Base-by-base conservation (phyloP, 2,329 filamentous ascomycete genomes). In the Ophidiomyces ophidiicola region DNA sequence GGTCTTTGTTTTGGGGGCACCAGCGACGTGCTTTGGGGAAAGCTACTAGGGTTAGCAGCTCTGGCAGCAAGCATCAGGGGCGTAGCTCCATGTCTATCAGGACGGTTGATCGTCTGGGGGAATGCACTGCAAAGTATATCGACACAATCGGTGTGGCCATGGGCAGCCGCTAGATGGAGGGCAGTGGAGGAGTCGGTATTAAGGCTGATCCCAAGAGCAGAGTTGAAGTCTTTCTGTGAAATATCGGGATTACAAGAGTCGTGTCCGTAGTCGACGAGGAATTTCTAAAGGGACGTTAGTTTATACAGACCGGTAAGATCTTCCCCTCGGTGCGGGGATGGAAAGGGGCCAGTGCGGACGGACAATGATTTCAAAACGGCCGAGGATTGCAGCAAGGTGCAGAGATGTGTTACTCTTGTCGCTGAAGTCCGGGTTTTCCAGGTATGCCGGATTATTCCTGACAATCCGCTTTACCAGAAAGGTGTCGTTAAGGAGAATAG, bases 181-280 rank as follows among this genome's bases (percentile, higher is more conserved):
- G 85, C 79, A 0, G 85, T 92, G 53, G 88, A 79, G 53, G 82
- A 76, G 46, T 78, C 70, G 50, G 84, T 80, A 58, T 92, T 93
- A 46, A 85, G 70, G 8, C 80, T 80, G 20, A 86, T 76, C 35
- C 76, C 76, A 4, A 51, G 48, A 6, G 52, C 48, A 10, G 44
- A 36, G 41, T 53, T 46, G 44, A 51, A 53, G 38, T 53, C 56
- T 32, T 51, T 52, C 30, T 49, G 46, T 35, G 49, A 40, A 12
- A 49, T 39, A 10, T 47, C 42, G 17, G 51, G 48, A 23, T 38
- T 45, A 30, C 70, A 71, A n/a, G 67, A 57, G 58, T 93, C 84
- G 57, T 93, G 85, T 41, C 80, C 82, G 4, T 74, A 68, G n/a
- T 72, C 66, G 45, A 92, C 68, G 19, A 94, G 74, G 39, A 78